Evolutionary conservation across 192 early-diverging fungal genomes (phyloP), one percentile per base, ranked within the genome.

Genomic region (Gryganskiella cystojenkinii): DNA sequence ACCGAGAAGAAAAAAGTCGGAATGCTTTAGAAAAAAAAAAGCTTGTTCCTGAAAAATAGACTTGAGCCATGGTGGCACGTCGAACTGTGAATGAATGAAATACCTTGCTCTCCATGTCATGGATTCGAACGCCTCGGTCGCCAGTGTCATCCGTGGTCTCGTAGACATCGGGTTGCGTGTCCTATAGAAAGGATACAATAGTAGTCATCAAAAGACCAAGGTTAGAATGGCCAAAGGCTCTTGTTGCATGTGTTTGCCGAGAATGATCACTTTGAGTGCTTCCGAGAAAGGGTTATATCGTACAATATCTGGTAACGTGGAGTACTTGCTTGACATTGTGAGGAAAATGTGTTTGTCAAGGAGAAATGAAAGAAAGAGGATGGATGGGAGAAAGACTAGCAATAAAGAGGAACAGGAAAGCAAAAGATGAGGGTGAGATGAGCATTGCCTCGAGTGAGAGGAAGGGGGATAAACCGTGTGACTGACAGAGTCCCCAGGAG

Each of bases 151-250:
- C 93, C 5, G 90, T 82, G 10, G 95, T 95, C 63, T 97, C 94
- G 73, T 91, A 95, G 55, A 97, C 92, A 87, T 95, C 95, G 50
- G 91, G 93, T 74, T 90, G 88, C 55, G 87, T 86, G 64, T 90
- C 89, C 89, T 90, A 71, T 24, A 46, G 35, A 27, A 20, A 20
- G 15, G 28, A 22, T 22, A 45, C 19, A 59, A 46, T 28, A 4
- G 25, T 13, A 43, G 30, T 7, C 30, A 3, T 20, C 22, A 47
- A 27, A 20, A 56, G 3, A 42, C 4, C n/a, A 8, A 14, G 24
- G 31, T 58, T 7, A 34, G 19, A 10, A 42, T 10, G 15, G 10
- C 33, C 34, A 59, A 25, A 4, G 17, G 10, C 17, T 22, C n/a
- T 35, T 25, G 30, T 19, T 31, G 60, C 43, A 22, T 28, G 28